Evolutionary conservation across 2,329 filamentous ascomycete genomes (phyloP).

Genomic region (Penicillium sp.): DNA sequence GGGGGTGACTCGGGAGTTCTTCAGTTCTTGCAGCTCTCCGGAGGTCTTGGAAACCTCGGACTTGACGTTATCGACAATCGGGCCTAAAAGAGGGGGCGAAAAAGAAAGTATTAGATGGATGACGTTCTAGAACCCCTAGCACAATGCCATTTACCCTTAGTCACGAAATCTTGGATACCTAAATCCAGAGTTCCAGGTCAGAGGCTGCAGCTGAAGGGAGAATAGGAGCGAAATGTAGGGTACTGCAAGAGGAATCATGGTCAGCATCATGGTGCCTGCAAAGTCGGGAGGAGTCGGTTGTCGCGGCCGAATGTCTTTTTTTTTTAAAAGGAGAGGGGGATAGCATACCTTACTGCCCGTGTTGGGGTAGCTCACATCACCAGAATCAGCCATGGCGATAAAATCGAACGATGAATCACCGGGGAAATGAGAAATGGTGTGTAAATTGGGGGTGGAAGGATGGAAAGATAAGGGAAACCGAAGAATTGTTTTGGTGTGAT

Average conservation of each 20-base stretch:
- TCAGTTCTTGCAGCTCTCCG: slow-evolving; percentile 60
- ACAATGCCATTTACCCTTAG: slow-evolving; percentile 22
- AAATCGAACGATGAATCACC: slow-evolving; percentile 1
- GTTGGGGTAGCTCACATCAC: slow-evolving; percentile 41
- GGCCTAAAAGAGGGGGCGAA: slow-evolving; percentile 38
- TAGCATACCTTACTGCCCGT: slow-evolving; percentile 40
- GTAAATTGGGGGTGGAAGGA: slow-evolving; percentile 2
- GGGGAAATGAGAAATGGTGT: slow-evolving; percentile 4
- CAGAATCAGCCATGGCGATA: slow-evolving; percentile 34
- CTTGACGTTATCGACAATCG: slow-evolving; percentile 58
- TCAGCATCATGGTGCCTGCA: slow-evolving; percentile 11
- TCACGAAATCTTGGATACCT: slow-evolving; percentile 28
- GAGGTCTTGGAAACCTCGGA: slow-evolving; percentile 57
- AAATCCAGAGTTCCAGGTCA: slow-evolving; percentile 1
- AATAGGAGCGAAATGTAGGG: not conserved
- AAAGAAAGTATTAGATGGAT: slow-evolving; percentile 15
- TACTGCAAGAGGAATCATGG: slow-evolving; percentile 13
- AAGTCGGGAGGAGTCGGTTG: slow-evolving; percentile 6
- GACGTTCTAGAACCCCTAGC: slow-evolving; percentile 4
- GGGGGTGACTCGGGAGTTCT: slow-evolving; percentile 54
- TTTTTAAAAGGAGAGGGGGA: not conserved
- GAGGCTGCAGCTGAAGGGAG: not conserved
- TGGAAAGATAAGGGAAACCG: slow-evolving; percentile 18
- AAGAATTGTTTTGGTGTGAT: slow-evolving; percentile 25
- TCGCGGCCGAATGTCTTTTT: not conserved